Percentiles rank a stretch among this genome's conserved stretches.
Evolutionary conservation across 441 rosid species (phyloP).

Genomic region (Gossypium gossypioides): DNA sequence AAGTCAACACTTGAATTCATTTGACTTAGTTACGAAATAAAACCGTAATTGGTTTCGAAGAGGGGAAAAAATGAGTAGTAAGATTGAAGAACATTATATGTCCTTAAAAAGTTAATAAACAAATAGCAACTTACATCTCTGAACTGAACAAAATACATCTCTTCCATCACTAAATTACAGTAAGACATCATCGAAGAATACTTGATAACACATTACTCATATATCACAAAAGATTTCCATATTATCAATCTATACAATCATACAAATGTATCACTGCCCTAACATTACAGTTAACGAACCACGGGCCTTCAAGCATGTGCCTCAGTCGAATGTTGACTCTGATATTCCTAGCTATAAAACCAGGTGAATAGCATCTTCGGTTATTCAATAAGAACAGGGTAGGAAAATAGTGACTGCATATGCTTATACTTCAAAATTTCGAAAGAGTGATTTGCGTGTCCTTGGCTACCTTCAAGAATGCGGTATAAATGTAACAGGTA

Average conservation of each 20-base stretch:
- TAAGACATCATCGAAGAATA: neutral
- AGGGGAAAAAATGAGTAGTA: neutral
- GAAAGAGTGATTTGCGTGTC: neutral
- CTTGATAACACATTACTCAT: no score
- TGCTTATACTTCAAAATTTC: no score
- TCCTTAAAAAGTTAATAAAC: constrained; percentile 1
- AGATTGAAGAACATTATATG: neutral
- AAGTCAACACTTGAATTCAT: neutral
- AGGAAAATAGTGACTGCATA: neutral
- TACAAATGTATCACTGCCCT: neutral
- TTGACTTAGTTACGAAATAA: neutral
- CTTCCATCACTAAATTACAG: constrained; percentile 19
- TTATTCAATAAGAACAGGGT: neutral
- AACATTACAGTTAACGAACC: neutral
- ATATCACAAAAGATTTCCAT: neutral
- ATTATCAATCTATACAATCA: constrained; percentile 34
- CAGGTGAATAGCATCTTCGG: neutral
- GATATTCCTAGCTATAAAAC: neutral
- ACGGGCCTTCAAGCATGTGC: neutral
- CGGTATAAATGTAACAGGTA: neutral
- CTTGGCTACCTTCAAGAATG: neutral
- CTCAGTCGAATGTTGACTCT: neutral
- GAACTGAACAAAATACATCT: constrained; percentile 7
- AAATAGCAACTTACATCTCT: constrained; percentile 8
- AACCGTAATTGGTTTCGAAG: neutral